These are phyloP conservation scores for Aspergillus wentii DNA, from an alignment of 495 filamentous ascomycete genomes.

Conservation along the genomic window DNA sequence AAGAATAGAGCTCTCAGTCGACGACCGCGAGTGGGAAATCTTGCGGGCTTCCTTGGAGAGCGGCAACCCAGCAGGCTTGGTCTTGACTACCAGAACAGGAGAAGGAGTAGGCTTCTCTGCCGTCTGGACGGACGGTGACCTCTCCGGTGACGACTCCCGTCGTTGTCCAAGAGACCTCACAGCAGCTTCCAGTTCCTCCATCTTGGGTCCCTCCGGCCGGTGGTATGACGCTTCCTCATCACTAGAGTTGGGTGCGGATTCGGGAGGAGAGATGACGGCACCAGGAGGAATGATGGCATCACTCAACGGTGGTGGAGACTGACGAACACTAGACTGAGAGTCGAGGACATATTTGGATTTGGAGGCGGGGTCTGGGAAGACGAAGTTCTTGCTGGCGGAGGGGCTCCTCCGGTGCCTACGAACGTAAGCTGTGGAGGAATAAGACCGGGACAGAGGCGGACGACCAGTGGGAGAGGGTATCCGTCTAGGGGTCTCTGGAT, in stretches of 20 bases:
- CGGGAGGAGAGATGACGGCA: constrained; percentile 82
- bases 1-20: constrained; percentile 67
- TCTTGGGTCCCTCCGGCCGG: constrained; percentile 55
- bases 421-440: constrained; percentile 72
- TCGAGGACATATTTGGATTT: constrained; percentile 45
- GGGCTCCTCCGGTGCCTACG: constrained; percentile 63
- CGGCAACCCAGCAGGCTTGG: too few species aligned
- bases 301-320: constrained; percentile 73
- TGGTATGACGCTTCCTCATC: constrained; percentile 68
- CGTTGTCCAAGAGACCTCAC: constrained; percentile 73
- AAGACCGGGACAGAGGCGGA: constrained; percentile 62
- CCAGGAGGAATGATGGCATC: constrained; percentile 69
- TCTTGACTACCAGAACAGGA: too few species aligned
- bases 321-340: constrained; percentile 56
- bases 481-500: constrained; percentile 30
- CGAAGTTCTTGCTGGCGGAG: constrained; percentile 41
- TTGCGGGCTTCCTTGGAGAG: constrained; percentile 56
- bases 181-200: constrained; percentile 77
- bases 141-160: constrained; percentile 56
- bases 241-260: constrained; percentile 69
- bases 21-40: constrained; percentile 75
- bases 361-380: constrained; percentile 27
- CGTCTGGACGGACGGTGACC: constrained; percentile 27
- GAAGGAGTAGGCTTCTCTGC: constrained; percentile 20
- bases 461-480: constrained; percentile 33